Evolutionary conservation across 2,329 filamentous ascomycete genomes (phyloP).

Genomic region (Ascochyta viciae-villosae): DNA sequence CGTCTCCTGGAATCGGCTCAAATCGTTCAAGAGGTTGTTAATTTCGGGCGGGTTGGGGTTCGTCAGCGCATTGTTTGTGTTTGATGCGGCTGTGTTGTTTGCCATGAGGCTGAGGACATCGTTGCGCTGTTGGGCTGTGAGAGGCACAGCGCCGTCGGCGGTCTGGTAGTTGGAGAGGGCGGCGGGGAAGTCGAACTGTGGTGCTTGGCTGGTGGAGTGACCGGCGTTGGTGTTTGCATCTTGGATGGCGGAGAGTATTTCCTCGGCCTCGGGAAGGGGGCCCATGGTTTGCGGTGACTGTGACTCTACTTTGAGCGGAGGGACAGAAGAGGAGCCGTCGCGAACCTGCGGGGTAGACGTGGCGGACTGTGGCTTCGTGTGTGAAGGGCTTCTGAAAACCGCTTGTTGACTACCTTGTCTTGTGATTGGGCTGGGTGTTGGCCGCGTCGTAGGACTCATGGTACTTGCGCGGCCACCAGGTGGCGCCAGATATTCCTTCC

Average conservation of each 20-base stretch:
- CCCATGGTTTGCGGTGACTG: conserved; percentile 48
- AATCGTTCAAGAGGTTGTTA: conserved; percentile 63
- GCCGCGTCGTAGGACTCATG: conserved; percentile 38
- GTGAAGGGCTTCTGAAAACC: conserved; percentile 32
- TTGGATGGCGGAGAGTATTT: conserved; percentile 60
- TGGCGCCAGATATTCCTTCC: conserved; percentile 36
- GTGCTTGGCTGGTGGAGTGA: conserved; percentile 37
- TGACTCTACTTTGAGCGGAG: conserved; percentile 50
- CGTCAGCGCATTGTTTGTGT: conserved; percentile 63
- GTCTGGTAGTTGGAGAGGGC: conserved; percentile 57
- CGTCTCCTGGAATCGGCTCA: conserved; percentile 71
- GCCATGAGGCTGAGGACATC: conserved; percentile 58
- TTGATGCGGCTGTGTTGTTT: conserved; percentile 51
- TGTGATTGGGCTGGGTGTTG: conserved; percentile 35
- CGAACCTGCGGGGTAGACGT: conserved; percentile 15
- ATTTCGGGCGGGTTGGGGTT: conserved; percentile 62
- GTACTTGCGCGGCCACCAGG: conserved; percentile 39
- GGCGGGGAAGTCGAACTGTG: conserved; percentile 55
- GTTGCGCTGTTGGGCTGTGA: conserved; percentile 57
- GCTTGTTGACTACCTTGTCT: conserved; percentile 30
- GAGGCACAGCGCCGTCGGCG: conserved; percentile 54
- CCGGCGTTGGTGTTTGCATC: conserved; percentile 52
- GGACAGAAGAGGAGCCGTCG: conserved; percentile 29
- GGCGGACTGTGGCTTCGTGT: conserved; percentile 24
- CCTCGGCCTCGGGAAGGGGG: conserved; percentile 51